phyloP scores from a whole-genome alignment of 164 flowering plant species.

The Kalanchoe fedtschenkoi region DNA sequence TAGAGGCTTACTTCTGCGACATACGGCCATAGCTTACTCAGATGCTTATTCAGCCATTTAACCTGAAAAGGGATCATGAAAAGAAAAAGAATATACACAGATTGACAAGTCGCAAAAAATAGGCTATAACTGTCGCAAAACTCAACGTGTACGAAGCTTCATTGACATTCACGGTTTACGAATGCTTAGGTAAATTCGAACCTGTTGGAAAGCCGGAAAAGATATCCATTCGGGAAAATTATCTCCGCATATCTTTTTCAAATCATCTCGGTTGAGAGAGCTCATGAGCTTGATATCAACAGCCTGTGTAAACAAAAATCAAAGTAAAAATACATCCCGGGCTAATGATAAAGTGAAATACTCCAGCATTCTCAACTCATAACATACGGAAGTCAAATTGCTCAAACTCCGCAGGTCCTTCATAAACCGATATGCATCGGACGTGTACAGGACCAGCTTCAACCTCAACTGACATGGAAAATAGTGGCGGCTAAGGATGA shows the following conservation, averaged over 20 bases:
- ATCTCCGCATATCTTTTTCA: conserved; percentile 88
- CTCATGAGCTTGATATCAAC: conserved; percentile 73
- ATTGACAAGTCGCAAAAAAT: too few species aligned
- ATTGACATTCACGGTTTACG: background rate
- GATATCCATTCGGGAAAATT: conserved; percentile 93
- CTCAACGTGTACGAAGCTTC: too few species aligned
- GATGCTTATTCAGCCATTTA: conserved; percentile 88
- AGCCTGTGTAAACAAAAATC: conserved; percentile 39
- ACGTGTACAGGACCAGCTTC: too few species aligned
- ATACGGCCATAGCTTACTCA: conserved; percentile 88
- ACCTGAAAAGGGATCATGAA: conserved; percentile 65
- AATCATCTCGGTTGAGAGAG: conserved; percentile 67
- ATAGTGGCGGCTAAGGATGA: too few species aligned
- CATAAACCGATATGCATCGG: too few species aligned
- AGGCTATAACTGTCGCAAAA: too few species aligned
- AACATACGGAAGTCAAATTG: too few species aligned
- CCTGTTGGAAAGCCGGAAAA: conserved; percentile 92
- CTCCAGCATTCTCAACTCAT: too few species aligned
- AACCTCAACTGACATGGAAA: too few species aligned
- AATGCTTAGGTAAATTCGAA: conserved; percentile 15
- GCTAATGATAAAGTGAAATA: too few species aligned
- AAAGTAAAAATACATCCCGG: background rate
- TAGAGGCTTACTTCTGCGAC: conserved; percentile 72
- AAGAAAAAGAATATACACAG: too few species aligned
- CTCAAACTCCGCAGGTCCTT: too few species aligned